Evolutionary conservation across 2,329 filamentous ascomycete species (phyloP), one percentile per base, ranked within the genome.

Genomic region (Ophioceras dolichostomum): DNA sequence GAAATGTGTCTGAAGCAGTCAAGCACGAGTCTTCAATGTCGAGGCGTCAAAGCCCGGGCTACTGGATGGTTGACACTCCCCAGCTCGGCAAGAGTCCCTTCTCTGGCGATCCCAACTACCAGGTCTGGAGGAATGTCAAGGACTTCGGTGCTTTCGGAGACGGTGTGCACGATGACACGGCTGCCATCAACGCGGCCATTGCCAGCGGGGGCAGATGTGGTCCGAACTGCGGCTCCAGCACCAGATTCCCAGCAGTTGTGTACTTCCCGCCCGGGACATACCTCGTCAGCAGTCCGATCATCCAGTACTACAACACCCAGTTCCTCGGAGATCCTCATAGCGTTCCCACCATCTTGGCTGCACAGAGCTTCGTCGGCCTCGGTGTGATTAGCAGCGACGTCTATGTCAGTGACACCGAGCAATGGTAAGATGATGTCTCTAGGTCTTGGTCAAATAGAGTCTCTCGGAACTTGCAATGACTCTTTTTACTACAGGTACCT

Each of bases 191-290:
- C 63, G 58, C 64, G 30, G 86, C 87, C 45, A 82, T 95, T 49
- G 67, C 73, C 5, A 73, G 74, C n/a, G 85, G 86, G 20, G 67
- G 70, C 48, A 83, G 89, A 30, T 96, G 89, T 53, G 86, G 84
- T 27, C 55, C 73, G 44, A 75, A 76, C 43, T 96, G 89, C 54
- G 83, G 91, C 54, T 94, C 86, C 2, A 75, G 74, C 21, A 95
- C 89, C 3, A 73, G 73, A 13, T 76, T 76, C 2, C 89, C 89
- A 0, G 89, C 86, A 20, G 64, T 95, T 13, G 76, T 96, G 36
- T 95, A 93, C 66, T 94, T 96, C 65, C 88, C 87, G 26, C 68
- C 84, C 9, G 88, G 89, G 45, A 93, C 78, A 39, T 96, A 95
- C 53, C 52, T 82, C 14, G 79, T 96, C 48, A 85, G 76, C 54